Percentiles rank a stretch among this genome's conserved stretches.
Conservation (phyloP, 208 protist genomes). For the Trypanosoma avium region DNA sequence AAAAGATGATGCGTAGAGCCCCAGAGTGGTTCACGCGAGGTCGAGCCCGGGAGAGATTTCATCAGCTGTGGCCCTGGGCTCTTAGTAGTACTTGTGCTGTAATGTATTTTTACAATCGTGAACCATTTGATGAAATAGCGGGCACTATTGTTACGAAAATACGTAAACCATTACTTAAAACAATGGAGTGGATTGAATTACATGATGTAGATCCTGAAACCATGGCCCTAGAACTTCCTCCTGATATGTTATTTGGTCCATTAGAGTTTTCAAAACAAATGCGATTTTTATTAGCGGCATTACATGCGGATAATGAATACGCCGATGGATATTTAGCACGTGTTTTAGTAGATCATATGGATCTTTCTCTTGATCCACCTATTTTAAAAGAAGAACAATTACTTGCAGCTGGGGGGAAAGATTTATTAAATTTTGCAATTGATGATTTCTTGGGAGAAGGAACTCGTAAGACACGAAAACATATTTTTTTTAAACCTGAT, state of each 20-base stretch:
- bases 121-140: slow-evolving; percentile 86
- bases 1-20: slow-evolving; percentile 82
- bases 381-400: slow-evolving; percentile 68
- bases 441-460: slow-evolving; percentile 78
- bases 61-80: slow-evolving; percentile 88
- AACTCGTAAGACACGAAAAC: slow-evolving; percentile 48
- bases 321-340: slow-evolving; percentile 89
- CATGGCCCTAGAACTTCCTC: slow-evolving; percentile 86
- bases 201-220: slow-evolving; percentile 89
- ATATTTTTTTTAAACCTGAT: slow-evolving; percentile 88
- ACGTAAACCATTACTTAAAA: slow-evolving; percentile 74
- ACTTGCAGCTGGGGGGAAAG: slow-evolving; percentile 53
- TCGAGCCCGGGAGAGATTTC: slow-evolving; percentile 76
- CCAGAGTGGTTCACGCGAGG: slow-evolving; percentile 85
- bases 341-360: slow-evolving; percentile 85
- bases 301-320: slow-evolving; percentile 86
- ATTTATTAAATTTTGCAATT: slow-evolving; percentile 78
- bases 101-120: slow-evolving; percentile 85
- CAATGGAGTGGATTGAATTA: slow-evolving; percentile 89
- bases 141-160: slow-evolving; percentile 74
- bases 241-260: slow-evolving; percentile 87
- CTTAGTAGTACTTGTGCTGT: slow-evolving; percentile 69
- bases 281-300: slow-evolving; percentile 83
- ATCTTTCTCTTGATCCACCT: slow-evolving; percentile 81
- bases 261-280: slow-evolving; percentile 87